Base-by-base conservation (phyloP, 345 rosid genomes). In the Pelargonium nanum region DNA sequence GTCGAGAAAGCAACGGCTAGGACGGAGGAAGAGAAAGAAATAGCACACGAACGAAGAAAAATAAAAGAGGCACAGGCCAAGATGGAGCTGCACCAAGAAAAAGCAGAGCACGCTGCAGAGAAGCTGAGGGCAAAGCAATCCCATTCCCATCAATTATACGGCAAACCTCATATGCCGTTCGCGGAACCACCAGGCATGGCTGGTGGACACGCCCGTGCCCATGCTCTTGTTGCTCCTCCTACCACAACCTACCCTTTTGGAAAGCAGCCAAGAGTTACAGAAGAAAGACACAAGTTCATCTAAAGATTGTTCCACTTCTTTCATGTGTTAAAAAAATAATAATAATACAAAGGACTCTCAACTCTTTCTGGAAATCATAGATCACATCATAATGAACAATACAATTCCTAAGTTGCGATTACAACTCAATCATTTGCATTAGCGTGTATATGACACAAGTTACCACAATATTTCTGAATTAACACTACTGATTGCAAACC, bases 21-120 rank as follows among this genome's bases (percentile, higher is more conserved):
- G 70, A 82, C 88, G 0, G 40, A 28, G 16, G 78, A 86, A 64
- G 87, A 84, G 69, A 84, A 75, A 68, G 68, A 71, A 76, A 64
- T 83, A 48, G 92, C 92, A 12, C 54, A 72, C 53, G 87, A 86
- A 73, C 71, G 70, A 15, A 67, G 86, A 61, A 78, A 83, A 71
- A 80, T 80, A 10, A 83, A 74, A 70, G 96, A 76, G 69, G 91
- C 90, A 0, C 68, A 75, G 56, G 88, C 90, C 17, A 86, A 84
- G 66, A 84, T 81, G 80, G 76, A 85, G 45, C 67, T 88, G 70
- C 92, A 88, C 73, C 68, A 83, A 50, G 85, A 81, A 62, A 88
- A 83, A 65, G 90, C 84, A 2, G 72, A 63, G 26, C 95, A 85
- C 34, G 85, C 78, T 0, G 84, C 73, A 9, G 65, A 75, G 69